Evolutionary conservation across 257 asterid species (phyloP), one percentile per base, ranked within the genome.

Genomic region (Scutellaria baicalensis): DNA sequence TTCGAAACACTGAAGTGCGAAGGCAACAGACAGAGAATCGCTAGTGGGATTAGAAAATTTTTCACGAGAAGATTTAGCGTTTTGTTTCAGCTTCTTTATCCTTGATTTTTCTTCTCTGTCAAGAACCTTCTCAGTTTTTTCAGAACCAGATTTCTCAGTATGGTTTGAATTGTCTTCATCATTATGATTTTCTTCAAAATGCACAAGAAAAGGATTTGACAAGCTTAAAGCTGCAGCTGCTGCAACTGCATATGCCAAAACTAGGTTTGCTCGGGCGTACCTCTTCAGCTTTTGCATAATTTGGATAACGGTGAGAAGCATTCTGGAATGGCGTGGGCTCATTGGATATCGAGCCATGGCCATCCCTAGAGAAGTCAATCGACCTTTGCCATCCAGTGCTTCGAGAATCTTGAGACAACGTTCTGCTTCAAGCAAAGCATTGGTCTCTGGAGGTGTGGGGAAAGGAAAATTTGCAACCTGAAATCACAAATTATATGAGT

Each of bases 251-350:
- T 83, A 93, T 23, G 85, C 97, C 81, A 93, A 73, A 62, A 93
- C 95, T 59, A 85, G 71, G 70, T 86, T 87, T 42, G 92, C 86
- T 10, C 88, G 89, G 17, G 52, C 44, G 51, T 67, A 73, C 44
- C 69, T 63, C 73, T 80, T 79, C 56, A 40, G 66, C 21, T 85
- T 75, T 20, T 58, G 84, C 89, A 89, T 89, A 51, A 87, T 83
- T 74, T 83, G 88, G 74, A 93, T 84, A 59, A 89, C 97, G 9
- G 96, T 91, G 70, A 93, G 99, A 74, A 93, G 99, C 97, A 91
- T 89, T 69, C 97, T 87, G 58, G 98, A 93, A 80, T 93, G 98
- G 48, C 98, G 96, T 72, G 98, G 98, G 65, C 90, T 88, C 98
- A 93, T 85, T 0, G 98, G 98, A 78, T 83, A 93, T 31, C 81